Conservation (phyloP, 805 yeast species). For the Ogataea methylovora region DNA sequence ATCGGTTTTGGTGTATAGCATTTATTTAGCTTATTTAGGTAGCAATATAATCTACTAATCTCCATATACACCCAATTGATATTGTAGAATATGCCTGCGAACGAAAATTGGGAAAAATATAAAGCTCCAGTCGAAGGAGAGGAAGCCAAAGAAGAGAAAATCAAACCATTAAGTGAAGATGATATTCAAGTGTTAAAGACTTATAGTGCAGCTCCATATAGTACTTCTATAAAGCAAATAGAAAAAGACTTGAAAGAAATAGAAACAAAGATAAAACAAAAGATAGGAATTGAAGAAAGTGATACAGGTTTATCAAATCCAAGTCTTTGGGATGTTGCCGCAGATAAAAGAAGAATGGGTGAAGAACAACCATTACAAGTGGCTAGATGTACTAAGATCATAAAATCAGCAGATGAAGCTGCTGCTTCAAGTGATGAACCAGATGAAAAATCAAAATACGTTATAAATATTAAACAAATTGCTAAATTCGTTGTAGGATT, state of each 20-base stretch:
- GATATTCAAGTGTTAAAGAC: conserved; percentile 96
- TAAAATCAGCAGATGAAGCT: conserved; percentile 46
- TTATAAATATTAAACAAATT: conserved; percentile 93
- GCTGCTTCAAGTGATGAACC: conserved; percentile 20
- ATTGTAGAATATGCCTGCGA: conserved; percentile 99
- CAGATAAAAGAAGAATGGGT: conserved; percentile 87
- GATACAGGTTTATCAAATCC: conserved; percentile 98
- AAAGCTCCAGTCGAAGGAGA: conserved; percentile 70
- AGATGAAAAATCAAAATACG: conserved; percentile 85
- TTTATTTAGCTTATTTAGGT: no score
- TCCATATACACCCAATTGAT: no score
- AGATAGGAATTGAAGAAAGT: conserved; percentile 88
- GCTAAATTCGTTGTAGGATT: conserved; percentile 96
- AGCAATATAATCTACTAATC: no score
- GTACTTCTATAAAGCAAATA: conserved; percentile 65
- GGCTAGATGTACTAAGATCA: conserved; percentile 97
- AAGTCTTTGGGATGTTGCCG: conserved; percentile 94
- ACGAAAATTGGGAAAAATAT: conserved; percentile 98
- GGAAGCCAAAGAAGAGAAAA: conserved; percentile 57
- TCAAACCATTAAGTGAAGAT: conserved; percentile 86
- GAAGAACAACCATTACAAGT: conserved; percentile 97
- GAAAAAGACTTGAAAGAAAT: conserved; percentile 83
- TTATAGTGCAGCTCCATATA: conserved; percentile 97
- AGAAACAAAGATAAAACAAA: conserved; percentile 86
- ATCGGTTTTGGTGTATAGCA: no score